Conservation (phyloP, 2,329 filamentous ascomycete genomes). For the Pseudohalonectria lignicola region DNA sequence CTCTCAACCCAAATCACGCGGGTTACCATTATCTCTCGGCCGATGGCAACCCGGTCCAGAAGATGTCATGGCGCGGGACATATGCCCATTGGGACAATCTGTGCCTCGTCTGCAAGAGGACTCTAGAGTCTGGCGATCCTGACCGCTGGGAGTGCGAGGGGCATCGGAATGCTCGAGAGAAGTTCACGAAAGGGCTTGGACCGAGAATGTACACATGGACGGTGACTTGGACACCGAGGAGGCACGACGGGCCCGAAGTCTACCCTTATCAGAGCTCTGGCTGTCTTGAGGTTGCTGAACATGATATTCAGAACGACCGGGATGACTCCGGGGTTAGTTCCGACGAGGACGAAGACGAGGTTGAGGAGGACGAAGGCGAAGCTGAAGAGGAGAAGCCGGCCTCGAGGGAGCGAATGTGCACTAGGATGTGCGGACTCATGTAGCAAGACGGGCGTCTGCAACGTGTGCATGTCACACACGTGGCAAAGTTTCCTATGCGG, state of each 20-base stretch:
- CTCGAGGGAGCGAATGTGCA: too few species aligned
- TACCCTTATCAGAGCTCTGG: neutral
- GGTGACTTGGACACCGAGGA: conserved; percentile 1
- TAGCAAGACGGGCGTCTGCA: too few species aligned
- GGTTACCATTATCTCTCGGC: conserved; percentile 1
- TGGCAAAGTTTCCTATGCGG: too few species aligned
- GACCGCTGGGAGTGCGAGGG: neutral
- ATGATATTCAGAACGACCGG: too few species aligned
- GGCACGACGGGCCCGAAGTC: neutral
- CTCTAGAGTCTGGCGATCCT: neutral
- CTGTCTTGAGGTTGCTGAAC: neutral
- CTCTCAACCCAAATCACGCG: conserved; percentile 1
- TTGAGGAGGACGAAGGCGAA: too few species aligned
- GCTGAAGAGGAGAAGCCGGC: too few species aligned
- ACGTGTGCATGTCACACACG: too few species aligned
- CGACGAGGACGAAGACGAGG: too few species aligned
- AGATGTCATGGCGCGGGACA: conserved; percentile 1
- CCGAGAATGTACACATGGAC: neutral
- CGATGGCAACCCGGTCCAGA: neutral
- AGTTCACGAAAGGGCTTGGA: neutral
- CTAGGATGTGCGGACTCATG: too few species aligned
- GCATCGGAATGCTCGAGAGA: neutral
- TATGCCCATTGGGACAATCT: neutral
- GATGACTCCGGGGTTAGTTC: too few species aligned
- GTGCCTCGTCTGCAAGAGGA: neutral